Percentiles rank a stretch among this genome's conserved stretches.
phyloP scores from a whole-genome alignment of 306 rosid species.

The Lathyrus aphaca region DNA sequence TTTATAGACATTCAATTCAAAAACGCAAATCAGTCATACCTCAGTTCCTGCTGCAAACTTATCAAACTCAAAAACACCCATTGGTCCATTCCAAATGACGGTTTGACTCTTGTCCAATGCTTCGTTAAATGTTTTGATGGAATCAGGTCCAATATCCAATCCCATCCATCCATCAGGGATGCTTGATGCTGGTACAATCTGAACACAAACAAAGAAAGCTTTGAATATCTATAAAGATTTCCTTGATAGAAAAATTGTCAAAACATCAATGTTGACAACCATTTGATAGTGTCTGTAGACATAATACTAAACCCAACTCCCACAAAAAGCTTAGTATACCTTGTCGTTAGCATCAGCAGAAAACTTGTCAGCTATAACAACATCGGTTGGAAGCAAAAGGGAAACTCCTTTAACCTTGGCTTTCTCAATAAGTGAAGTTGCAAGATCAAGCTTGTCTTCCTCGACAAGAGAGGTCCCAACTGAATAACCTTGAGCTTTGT shows the following conservation, averaged over 20 bases:
- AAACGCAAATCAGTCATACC: slow-evolving; percentile 50
- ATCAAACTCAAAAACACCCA: slow-evolving; percentile 95
- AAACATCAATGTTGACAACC: not conserved
- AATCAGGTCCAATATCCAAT: slow-evolving; percentile 93
- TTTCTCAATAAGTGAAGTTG: slow-evolving; percentile 71
- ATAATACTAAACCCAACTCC: not conserved
- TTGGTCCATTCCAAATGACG: slow-evolving; percentile 95
- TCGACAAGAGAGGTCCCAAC: slow-evolving; percentile 94
- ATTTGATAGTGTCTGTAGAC: too few relatives aligned
- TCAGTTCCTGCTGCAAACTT: slow-evolving; percentile 90
- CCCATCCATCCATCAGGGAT: slow-evolving; percentile 99
- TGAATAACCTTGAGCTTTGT: slow-evolving; percentile 89
- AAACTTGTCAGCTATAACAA: slow-evolving; percentile 86
- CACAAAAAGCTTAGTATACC: slow-evolving; percentile 51
- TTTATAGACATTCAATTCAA: too few relatives aligned
- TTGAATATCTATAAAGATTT: not conserved
- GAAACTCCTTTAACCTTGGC: slow-evolving; percentile 90
- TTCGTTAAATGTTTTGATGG: slow-evolving; percentile 72
- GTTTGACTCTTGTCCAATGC: slow-evolving; percentile 77
- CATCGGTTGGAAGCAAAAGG: slow-evolving; percentile 87
- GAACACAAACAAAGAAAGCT: slow-evolving; percentile 33
- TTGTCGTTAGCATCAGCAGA: slow-evolving; percentile 87
- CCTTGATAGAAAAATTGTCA: not conserved
- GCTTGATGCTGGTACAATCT: slow-evolving; percentile 79
- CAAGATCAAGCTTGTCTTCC: slow-evolving; percentile 82